A percentile compares a stretch with the other conserved stretches of the same genome.
These are phyloP conservation scores for Metschnikowia colocasiae DNA, from an alignment of 805 yeast species.

Conservation along the genomic window DNA sequence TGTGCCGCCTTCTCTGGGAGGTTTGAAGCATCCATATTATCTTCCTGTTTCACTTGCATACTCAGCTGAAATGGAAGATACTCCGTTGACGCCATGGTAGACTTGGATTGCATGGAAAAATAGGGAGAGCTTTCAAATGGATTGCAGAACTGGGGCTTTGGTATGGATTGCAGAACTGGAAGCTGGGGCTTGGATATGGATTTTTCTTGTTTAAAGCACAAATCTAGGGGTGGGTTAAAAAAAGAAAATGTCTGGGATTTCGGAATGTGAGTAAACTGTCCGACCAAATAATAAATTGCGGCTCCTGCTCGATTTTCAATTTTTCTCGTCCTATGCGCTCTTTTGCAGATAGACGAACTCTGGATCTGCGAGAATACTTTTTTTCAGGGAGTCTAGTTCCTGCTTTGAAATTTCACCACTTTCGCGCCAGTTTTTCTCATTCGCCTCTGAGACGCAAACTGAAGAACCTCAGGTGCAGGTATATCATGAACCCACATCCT, in stretches of 20 bases:
- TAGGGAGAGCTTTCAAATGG: not conserved
- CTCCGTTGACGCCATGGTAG: slow-evolving; percentile 1
- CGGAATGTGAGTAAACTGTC: not conserved
- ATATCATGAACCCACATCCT: not conserved
- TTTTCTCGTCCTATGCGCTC: slow-evolving; percentile 1
- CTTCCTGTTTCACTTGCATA: slow-evolving; percentile 1
- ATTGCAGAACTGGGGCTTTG: not conserved
- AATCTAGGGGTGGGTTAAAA: not conserved
- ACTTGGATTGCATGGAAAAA: not conserved
- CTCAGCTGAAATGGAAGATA: not conserved
- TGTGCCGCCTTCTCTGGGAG: not conserved
- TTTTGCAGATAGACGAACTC: slow-evolving; percentile 1
- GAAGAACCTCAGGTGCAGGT: not conserved
- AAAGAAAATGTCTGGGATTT: not conserved
- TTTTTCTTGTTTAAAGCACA: not conserved
- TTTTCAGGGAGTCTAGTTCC: not conserved
- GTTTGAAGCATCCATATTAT: not conserved
- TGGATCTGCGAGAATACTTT: not conserved
- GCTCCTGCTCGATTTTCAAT: not conserved
- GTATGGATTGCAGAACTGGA: not conserved
- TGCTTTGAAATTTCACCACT: not conserved
- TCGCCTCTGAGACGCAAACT: not conserved
- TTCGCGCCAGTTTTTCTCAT: not conserved
- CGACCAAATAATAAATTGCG: not conserved
- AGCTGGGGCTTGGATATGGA: not conserved